These are phyloP conservation scores for Blastocystis sp. DNA, from an alignment of 352 stramenopile genomes.

Conservation along the genomic window DNA sequence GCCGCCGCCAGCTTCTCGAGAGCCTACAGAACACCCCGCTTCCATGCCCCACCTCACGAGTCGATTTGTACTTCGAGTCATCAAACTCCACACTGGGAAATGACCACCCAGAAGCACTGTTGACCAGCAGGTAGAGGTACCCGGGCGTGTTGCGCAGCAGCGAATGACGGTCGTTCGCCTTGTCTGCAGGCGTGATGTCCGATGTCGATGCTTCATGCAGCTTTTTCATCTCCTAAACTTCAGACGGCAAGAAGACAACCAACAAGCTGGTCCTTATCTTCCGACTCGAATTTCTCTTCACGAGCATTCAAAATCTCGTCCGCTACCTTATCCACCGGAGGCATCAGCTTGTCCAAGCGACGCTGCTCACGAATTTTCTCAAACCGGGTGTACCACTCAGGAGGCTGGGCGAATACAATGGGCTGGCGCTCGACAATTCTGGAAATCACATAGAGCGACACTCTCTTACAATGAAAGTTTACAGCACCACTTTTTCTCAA, in stretches of 20 bases:
- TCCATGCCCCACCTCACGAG: background rate
- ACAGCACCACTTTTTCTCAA: slow-evolving; percentile 25
- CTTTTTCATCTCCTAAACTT: slow-evolving; percentile 33
- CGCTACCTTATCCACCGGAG: background rate
- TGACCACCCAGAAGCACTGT: background rate
- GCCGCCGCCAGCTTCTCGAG: background rate
- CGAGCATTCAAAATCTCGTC: background rate
- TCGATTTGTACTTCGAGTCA: background rate
- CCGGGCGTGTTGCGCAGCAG: slow-evolving; percentile 28
- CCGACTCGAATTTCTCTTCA: background rate
- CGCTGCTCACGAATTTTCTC: slow-evolving; percentile 42
- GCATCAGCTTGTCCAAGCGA: background rate
- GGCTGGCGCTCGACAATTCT: slow-evolving; percentile 49
- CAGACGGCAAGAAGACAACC: background rate
- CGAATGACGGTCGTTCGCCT: slow-evolving; percentile 31
- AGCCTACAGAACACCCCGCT: background rate
- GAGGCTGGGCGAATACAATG: slow-evolving; percentile 50
- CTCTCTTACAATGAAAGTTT: background rate
- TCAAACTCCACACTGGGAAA: slow-evolving; percentile 5
- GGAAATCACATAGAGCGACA: background rate
- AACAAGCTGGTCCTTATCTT: slow-evolving; percentile 33
- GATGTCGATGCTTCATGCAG: slow-evolving; percentile 40
- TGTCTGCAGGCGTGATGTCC: slow-evolving; percentile 41
- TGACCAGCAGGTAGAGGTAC: slow-evolving; percentile 33
- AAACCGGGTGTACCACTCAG: slow-evolving; percentile 51